Base-by-base conservation (phyloP, 306 rosid genomes). In the Parietaria judaica region DNA sequence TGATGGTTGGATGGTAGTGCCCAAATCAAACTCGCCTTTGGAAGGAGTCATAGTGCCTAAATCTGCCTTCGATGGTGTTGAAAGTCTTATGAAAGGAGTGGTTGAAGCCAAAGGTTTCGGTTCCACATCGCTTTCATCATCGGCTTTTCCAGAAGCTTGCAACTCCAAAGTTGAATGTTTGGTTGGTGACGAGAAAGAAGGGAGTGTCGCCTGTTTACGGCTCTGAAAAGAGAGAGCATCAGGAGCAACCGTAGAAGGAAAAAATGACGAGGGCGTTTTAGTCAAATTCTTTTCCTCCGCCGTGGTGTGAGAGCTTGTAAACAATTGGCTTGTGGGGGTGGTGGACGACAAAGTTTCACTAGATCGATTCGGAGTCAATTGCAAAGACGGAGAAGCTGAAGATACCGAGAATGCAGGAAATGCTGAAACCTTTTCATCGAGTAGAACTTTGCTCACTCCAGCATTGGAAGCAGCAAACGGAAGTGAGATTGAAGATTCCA, bases 201-300 rank as follows among this genome's bases (percentile, higher is more conserved):
- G 63, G 38, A 74, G 45, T 43, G 53, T 56, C 0, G 38, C 56
- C 37, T 66, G 41, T 58, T 76, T 81, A 61, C 79, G 61, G 60
- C 63, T 73, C 67, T 51, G 73, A 55, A 64, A 60, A 57, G 79
- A 58, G 14, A 59, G 36, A 17, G 49, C 17, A 51, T 48, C 23
- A 36, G 67, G 37, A 67, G 35, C 50, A 51, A 46, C 14, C 11
- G 66, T 69, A 39, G 80, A 70, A 69, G 70, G 54, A 64, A 70
- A 75, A 64, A 79, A 58, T 60, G 74, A 47, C 39, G 72, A 73
- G 57, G 77, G 69, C 50, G 82, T 64, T 53, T 80, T 65, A 34
- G 15, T 59, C 46, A 48, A 37, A 66, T 66, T 54, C 57, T 63
- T 69, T 37, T 76, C 67, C 64, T 80, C 75, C 51, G 57, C 11